Base-by-base conservation (phyloP, 805 yeast species). In the Starmera quercuum region DNA sequence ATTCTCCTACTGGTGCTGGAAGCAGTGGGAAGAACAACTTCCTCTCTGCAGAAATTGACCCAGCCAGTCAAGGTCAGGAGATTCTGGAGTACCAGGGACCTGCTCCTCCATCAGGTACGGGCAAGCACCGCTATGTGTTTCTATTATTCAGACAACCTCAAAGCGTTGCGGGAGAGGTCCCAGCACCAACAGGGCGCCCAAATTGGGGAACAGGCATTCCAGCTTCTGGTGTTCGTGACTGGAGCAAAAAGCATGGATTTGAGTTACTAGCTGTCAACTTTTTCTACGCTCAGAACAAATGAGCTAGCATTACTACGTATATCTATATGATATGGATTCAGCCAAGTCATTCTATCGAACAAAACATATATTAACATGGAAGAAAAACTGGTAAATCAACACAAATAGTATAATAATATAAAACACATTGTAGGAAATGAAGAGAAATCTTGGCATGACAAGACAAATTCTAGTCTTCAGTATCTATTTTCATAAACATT, bases 181-280 rank as follows among this genome's bases (percentile, higher is more conserved):
- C 66, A 31, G 53, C 63, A 12, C 64, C 76, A 17, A 37, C 53
- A 17, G 79, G 68, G 49, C 68, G 94, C 51, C 78, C 82, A 23
- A 75, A 62, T 47, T 87, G 95, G 95, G 95, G 96, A 12, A 79
- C 83, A 19, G 86, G 82, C n/a, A 63, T 65, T 16, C 92, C 95
- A 2, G 83, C 83, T 9, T 66, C 72, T 7, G 96, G 96, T 13
- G 84, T 74, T 12, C 67, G 73, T 39, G 83, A 79, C 47, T 88
- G 85, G 82, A 75, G 85, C 35, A 53, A 61, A 23, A 72, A 75
- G 56, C 54, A 78, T 50, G 73, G 72, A n/a, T 61, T 79, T 46
- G 68, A 69, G 42, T 76, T 86, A 33, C 68, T 80, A 39, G 87
- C 85, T 11, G 75, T 75, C 38, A 87, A 88, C 66, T 88, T 81